These are phyloP conservation scores for Hemileccinum rubropunctum DNA, from an alignment of 768 basidiomycete species.

Conservation along the genomic window DNA sequence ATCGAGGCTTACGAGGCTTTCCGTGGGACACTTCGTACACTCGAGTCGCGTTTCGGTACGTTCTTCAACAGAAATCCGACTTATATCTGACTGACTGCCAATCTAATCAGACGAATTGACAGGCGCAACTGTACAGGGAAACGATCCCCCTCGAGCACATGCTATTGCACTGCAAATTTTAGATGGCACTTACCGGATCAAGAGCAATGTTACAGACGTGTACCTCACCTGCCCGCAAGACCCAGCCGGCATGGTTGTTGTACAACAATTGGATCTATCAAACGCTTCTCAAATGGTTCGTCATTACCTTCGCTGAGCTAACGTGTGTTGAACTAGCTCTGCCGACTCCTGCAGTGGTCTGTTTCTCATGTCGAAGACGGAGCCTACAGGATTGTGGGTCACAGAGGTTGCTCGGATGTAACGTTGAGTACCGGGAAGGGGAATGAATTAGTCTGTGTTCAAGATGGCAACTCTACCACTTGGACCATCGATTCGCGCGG, in stretches of 20 bases:
- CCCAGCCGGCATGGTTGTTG: background rate
- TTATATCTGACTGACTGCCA: background rate
- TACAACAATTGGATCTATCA: background rate
- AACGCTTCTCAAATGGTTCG: background rate
- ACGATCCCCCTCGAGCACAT: background rate
- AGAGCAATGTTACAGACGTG: background rate
- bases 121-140: background rate
- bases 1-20: background rate
- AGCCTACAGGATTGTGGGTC: background rate
- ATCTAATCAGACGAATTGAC: background rate
- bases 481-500: conserved; percentile 1
- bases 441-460: background rate
- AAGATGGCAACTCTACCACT: background rate
- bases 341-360: background rate
- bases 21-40: background rate
- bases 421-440: background rate
- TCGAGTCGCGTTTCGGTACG: background rate
- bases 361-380: background rate
- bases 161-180: background rate
- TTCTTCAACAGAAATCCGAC: too few species aligned
- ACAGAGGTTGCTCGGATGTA: background rate
- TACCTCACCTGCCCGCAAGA: background rate
- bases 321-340: background rate
- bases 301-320: background rate
- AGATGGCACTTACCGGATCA: background rate